Conservation (phyloP, 2,329 filamentous ascomycete genomes). For the Pleurostoma richardsiae region DNA sequence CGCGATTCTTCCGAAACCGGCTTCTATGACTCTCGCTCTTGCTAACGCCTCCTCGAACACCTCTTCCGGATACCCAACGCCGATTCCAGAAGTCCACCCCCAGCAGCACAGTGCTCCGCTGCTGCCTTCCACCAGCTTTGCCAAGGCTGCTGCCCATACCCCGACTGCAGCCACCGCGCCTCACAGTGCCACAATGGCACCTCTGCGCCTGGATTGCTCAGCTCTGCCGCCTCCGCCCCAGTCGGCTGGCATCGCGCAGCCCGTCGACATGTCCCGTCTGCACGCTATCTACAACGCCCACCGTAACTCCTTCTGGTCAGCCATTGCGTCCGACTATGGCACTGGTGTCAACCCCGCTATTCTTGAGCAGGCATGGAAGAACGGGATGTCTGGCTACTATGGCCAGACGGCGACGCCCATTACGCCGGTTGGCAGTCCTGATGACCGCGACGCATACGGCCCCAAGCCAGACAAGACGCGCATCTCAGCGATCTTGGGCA, state of each 20-base stretch:
- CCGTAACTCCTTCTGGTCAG: conserved; percentile 67
- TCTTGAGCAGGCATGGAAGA: conserved; percentile 67
- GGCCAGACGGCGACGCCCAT: conserved; percentile 37
- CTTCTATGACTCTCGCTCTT: conserved; percentile 39
- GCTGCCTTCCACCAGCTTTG: conserved; percentile 34
- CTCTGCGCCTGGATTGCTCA: conserved; percentile 56
- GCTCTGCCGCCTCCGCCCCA: conserved; percentile 31
- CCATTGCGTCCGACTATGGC: conserved; percentile 69
- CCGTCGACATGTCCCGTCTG: conserved; percentile 62
- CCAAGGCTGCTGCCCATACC: conserved; percentile 11
- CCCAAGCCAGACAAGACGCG: conserved; percentile 49
- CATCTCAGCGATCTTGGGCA: conserved; percentile 58
- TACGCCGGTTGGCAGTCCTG: conserved; percentile 48
- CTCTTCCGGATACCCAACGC: conserved; percentile 31
- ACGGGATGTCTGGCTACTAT: conserved; percentile 30
- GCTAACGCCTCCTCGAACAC: conserved; percentile 27
- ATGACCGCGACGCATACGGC: conserved; percentile 37
- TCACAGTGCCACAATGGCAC: conserved; percentile 25
- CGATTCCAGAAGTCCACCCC: conserved; percentile 32
- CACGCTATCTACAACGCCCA: conserved; percentile 66
- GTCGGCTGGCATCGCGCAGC: conserved; percentile 25
- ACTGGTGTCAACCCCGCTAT: conserved; percentile 53
- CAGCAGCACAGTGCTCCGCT: conserved; percentile 39
- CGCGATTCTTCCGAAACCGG: conserved; percentile 63
- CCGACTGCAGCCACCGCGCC: conserved; percentile 27